These are phyloP conservation scores for Aspergillus intermedius DNA, from an alignment of 2,329 filamentous ascomycete species.

Conservation along the genomic window DNA sequence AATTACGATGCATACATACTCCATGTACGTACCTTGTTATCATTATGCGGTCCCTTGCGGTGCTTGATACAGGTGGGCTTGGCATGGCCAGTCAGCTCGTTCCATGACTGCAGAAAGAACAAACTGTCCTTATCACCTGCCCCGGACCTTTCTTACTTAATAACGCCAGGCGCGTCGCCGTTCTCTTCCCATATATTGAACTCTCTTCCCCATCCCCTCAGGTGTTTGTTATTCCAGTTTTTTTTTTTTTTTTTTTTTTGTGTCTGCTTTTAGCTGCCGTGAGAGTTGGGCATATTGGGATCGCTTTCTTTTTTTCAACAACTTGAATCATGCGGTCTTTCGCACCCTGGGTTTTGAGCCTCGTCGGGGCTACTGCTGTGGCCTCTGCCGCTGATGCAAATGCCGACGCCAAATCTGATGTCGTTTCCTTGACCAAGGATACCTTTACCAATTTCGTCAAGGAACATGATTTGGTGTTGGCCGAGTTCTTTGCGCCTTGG, in stretches of 20 bases:
- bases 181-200: constrained; percentile 3
- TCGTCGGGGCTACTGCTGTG: constrained; percentile 32
- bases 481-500: constrained; percentile 97
- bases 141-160: constrained; percentile 8
- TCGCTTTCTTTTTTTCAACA: not conserved
- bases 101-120: constrained; percentile 32
- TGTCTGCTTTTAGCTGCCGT: not conserved
- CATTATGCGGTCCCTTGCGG: not conserved
- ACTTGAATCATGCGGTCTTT: constrained; percentile 31
- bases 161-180: constrained; percentile 1
- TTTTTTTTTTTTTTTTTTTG: constrained; percentile 4
- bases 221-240: constrained; percentile 2
- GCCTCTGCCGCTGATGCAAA: constrained; percentile 27
- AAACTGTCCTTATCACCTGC: constrained; percentile 35
- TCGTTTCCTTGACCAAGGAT: constrained; percentile 75
- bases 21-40: no score
- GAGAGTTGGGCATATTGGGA: not conserved
- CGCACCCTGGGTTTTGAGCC: constrained; percentile 32
- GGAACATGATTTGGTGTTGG: constrained; percentile 79
- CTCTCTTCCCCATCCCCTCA: constrained; percentile 3
- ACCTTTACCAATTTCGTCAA: constrained; percentile 83
- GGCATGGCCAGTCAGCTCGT: constrained; percentile 22
- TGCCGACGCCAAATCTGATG: constrained; percentile 57
- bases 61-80: constrained; percentile 11
- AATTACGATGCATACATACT: not conserved